Evolutionary conservation across 306 rosid genomes (phyloP).

Genomic region (Begonia fuchsioides): DNA sequence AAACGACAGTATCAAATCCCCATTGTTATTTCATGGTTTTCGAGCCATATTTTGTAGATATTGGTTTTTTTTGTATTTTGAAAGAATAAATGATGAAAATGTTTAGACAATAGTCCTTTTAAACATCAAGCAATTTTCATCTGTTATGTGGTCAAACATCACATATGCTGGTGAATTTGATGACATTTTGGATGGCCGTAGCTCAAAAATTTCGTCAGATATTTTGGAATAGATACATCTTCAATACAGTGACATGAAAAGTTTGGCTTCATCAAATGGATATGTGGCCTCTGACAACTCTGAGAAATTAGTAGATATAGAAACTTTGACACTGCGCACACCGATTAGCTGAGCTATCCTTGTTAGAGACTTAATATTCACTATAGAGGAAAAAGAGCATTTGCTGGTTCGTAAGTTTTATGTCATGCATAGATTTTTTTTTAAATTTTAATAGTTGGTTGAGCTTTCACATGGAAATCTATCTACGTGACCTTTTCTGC

Average conservation of each 20-base stretch:
- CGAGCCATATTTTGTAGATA: no score
- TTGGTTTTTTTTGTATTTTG: conserved; percentile 1
- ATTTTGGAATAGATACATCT: conserved; percentile 43
- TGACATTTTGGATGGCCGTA: conserved; percentile 55
- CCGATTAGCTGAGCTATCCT: conserved; percentile 53
- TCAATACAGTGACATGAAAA: conserved; percentile 26
- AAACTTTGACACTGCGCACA: conserved; percentile 61
- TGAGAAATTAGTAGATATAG: conserved; percentile 45
- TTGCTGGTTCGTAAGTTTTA: conserved; percentile 41
- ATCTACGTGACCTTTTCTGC: conserved; percentile 2
- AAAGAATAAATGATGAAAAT: background rate
- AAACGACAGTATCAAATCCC: no score
- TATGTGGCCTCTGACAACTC: conserved; percentile 28
- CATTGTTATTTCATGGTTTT: no score
- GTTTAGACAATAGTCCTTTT: no score
- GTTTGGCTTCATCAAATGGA: conserved; percentile 53
- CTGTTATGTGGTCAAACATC: conserved; percentile 1
- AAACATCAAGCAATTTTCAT: background rate
- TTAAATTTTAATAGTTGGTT: background rate
- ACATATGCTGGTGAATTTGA: conserved; percentile 73
- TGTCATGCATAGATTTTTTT: background rate
- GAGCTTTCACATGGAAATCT: background rate
- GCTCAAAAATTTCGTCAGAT: conserved; percentile 31
- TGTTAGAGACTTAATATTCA: conserved; percentile 52
- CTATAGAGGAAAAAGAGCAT: conserved; percentile 47